Base-by-base conservation (phyloP, 2,329 filamentous ascomycete genomes). In the Gremmenia infestans region DNA sequence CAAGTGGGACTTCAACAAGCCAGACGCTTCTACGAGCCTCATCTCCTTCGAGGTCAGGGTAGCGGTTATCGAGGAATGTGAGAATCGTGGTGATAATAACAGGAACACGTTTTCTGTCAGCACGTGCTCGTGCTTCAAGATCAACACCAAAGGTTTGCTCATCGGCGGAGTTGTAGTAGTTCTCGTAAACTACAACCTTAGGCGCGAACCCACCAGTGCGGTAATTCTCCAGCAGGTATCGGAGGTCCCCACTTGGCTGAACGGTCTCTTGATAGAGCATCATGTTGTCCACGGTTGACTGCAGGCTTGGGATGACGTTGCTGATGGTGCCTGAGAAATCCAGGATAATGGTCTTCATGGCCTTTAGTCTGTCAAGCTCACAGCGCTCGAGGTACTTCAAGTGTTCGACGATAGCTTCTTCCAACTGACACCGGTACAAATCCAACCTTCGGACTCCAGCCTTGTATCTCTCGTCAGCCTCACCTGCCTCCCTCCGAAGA, bases 201-300 rank as follows among this genome's bases (percentile, higher is more conserved):
- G 94, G 94, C 51, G 91, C 83, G 71, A 96, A 99, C 63, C 87
- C 89, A 60, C 94, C 94, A 6, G 94, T 99, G 60, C 92, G 87
- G 74, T 99, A 99, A 71, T 93, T 99, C 75, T 99, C 94, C 47
- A 99, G 80, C 58, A 99, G 81, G 72, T 97, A 99, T 61, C 94
- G 83, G 64, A 99, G 76, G 72, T 99, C 94, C 40, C 90, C 89
- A 48, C 86, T 72, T 5, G 94, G 94, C 72, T 97, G 94, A n/a
- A 99, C 89, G 0, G 94, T 97, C 77, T 99, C 94, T 72, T 99
- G 94, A 75, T 95, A 99, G 48, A 99, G 81, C 86, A 99, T 91
- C 92, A 99, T 97, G 70, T 95, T 91, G 75, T 99, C 94, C 23
- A 99, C 91, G 0, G 92, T 91, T 57, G 93, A 93, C 73, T 97